phyloP scores from a whole-genome alignment of 1,284 basidiomycete genomes.

The Cutaneotrichosporon sp. region DNA sequence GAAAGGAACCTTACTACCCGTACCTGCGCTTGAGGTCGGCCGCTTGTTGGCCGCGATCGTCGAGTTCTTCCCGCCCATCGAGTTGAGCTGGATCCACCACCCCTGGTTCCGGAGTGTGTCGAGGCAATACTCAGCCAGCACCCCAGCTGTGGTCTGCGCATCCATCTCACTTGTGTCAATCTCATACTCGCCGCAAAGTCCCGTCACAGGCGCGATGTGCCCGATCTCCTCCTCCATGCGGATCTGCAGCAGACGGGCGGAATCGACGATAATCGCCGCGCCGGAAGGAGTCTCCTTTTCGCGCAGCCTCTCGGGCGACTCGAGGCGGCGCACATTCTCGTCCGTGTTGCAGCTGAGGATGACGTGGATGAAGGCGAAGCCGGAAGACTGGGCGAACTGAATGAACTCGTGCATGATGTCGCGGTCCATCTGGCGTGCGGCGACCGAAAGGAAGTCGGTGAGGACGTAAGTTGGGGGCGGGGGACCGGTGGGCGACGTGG shows the following conservation, averaged over 20 bases:
- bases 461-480: constrained; percentile 11
- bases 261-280: too few species aligned
- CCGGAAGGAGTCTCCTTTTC: too few species aligned
- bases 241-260: constrained; percentile 23
- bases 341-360: constrained; percentile 23
- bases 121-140: constrained; percentile 30
- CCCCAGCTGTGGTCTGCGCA: constrained; percentile 18
- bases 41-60: too few species aligned
- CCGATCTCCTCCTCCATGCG: constrained; percentile 37
- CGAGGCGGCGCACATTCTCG: constrained; percentile 14
- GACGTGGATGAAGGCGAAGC: constrained; percentile 27
- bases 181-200: constrained; percentile 34
- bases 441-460: constrained; percentile 17
- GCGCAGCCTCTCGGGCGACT: too few species aligned
- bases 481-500: constrained; percentile 11
- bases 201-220: constrained; percentile 14
- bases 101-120: constrained; percentile 26
- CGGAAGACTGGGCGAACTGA: constrained; percentile 3
- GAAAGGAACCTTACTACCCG: too few species aligned
- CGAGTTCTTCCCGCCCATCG: not conserved
- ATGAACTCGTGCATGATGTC: constrained; percentile 18
- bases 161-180: constrained; percentile 27
- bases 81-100: constrained; percentile 23
- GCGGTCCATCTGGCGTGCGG: constrained; percentile 13
- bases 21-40: not conserved